Conservation (phyloP, 2,329 filamentous ascomycete genomes). For the Boeremia exigua region DNA sequence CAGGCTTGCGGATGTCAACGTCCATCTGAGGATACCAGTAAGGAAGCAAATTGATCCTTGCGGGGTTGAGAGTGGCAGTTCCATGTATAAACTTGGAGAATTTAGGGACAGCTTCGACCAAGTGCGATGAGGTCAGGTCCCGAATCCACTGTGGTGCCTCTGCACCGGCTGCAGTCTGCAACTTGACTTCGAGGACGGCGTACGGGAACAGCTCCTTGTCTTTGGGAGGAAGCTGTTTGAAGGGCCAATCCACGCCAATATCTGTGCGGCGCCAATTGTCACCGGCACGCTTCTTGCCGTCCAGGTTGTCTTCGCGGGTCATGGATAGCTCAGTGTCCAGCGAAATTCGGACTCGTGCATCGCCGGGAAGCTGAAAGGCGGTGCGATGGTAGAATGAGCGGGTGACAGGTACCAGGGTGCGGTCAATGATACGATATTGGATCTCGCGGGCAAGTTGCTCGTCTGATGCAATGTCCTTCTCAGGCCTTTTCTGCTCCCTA, state of each 20-base stretch:
- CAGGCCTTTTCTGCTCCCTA: constrained; percentile 91
- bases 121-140: constrained; percentile 87
- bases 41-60: constrained; percentile 85
- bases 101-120: constrained; percentile 98
- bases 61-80: constrained; percentile 83
- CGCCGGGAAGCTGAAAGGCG: constrained; percentile 94
- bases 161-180: constrained; percentile 94
- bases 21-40: constrained; percentile 99
- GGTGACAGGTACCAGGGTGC: constrained; percentile 86
- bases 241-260: constrained; percentile 95
- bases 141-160: constrained; percentile 97
- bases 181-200: constrained; percentile 93
- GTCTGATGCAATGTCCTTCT: constrained; percentile 88
- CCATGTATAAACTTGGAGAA: constrained; percentile 99
- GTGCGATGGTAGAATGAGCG: constrained; percentile 98
- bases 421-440: constrained; percentile 89
- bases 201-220: constrained; percentile 95
- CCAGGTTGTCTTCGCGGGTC: constrained; percentile 92
- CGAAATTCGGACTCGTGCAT: constrained; percentile 94
- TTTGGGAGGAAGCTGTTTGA: constrained; percentile 81
- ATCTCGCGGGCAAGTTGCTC: constrained; percentile 90
- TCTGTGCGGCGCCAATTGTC: constrained; percentile 97
- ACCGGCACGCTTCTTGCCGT: constrained; percentile 76
- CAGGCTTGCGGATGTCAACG: constrained; percentile 93
- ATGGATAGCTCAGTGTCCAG: constrained; percentile 96